These are phyloP conservation scores for Podospora appendiculata DNA, from an alignment of 495 filamentous ascomycete genomes.

Conservation along the genomic window DNA sequence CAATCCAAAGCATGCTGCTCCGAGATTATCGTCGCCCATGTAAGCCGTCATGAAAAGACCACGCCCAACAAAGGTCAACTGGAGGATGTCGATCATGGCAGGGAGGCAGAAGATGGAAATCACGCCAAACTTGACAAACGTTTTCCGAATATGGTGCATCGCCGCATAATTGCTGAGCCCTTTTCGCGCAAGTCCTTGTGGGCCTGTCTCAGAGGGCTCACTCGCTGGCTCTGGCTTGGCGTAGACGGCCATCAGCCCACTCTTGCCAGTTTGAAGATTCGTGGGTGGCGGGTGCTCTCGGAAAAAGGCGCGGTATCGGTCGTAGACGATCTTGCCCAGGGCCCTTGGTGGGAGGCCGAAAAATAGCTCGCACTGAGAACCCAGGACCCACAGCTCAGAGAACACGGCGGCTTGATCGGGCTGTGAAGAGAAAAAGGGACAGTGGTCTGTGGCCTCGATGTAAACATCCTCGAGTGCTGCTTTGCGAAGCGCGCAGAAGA, in stretches of 20 bases:
- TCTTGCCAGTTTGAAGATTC: not conserved
- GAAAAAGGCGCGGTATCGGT: conserved; percentile 9
- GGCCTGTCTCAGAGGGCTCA: not conserved
- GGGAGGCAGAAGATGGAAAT: conserved; percentile 22
- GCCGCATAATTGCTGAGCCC: not conserved
- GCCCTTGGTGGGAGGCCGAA: conserved; percentile 15
- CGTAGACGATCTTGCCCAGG: conserved; percentile 17
- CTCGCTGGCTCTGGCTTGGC: conserved; percentile 10
- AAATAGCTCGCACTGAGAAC: conserved; percentile 21
- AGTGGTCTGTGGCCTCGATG: conserved; percentile 19
- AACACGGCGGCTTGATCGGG: conserved; percentile 23
- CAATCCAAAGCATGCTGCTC: conserved; percentile 14
- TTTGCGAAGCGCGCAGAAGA: conserved; percentile 16
- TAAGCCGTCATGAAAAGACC: conserved; percentile 23
- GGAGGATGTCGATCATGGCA: conserved; percentile 17
- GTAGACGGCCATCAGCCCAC: conserved; percentile 16
- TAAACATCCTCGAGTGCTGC: conserved; percentile 18
- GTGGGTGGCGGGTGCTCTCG: conserved; percentile 6
- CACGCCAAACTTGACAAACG: conserved; percentile 14
- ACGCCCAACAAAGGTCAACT: conserved; percentile 18
- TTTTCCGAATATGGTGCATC: not conserved
- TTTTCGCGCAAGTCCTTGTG: not conserved
- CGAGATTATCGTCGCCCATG: conserved; percentile 14
- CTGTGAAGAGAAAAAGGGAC: conserved; percentile 19
- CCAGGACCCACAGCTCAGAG: conserved; percentile 21